Percentiles rank a stretch among this genome's conserved stretches.
These are phyloP conservation scores for Alternaria infectoria DNA, from an alignment of 2,329 filamentous ascomycete genomes.

Conservation along the genomic window DNA sequence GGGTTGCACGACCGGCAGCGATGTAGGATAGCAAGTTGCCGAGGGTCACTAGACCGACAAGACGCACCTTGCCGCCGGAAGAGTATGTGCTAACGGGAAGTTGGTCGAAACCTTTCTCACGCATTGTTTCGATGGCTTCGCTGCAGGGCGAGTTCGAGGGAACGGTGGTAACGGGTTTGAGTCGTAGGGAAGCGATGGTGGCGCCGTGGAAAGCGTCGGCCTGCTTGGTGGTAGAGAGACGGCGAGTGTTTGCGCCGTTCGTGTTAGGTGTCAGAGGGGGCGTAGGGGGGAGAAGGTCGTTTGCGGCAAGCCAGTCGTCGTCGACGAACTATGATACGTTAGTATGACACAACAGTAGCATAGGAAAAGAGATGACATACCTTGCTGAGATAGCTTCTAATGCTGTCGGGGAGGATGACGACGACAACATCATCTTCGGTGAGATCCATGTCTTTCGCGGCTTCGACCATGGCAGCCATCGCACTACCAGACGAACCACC, in stretches of 20 bases:
- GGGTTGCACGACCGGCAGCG: constrained; percentile 78
- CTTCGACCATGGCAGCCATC: constrained; percentile 79
- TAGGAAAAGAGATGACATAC: constrained; percentile 41
- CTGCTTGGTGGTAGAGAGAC: constrained; percentile 48
- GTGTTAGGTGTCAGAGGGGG: constrained; percentile 48
- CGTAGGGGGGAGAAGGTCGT: constrained; percentile 79
- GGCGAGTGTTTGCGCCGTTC: constrained; percentile 36
- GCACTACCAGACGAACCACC: constrained; percentile 94
- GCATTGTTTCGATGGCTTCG: constrained; percentile 96
- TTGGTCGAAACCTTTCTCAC: constrained; percentile 97
- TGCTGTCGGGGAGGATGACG: constrained; percentile 91
- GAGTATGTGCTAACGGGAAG: constrained; percentile 75
- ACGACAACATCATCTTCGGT: constrained; percentile 87
- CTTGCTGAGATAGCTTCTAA: constrained; percentile 95
- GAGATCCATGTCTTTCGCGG: constrained; percentile 77
- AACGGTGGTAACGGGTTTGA: constrained; percentile 93
- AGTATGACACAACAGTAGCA: constrained; percentile 9
- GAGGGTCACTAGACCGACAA: constrained; percentile 91
- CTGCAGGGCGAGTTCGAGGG: constrained; percentile 73
- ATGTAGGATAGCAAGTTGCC: constrained; percentile 94
- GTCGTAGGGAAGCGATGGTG: constrained; percentile 79
- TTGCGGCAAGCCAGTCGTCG: constrained; percentile 98
- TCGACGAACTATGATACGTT: constrained; percentile 74
- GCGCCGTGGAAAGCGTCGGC: constrained; percentile 76
- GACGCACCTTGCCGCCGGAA: constrained; percentile 68